Base-by-base conservation (phyloP, 176 grass and related monocot genomes). In the Coix lacrymajobi region DNA sequence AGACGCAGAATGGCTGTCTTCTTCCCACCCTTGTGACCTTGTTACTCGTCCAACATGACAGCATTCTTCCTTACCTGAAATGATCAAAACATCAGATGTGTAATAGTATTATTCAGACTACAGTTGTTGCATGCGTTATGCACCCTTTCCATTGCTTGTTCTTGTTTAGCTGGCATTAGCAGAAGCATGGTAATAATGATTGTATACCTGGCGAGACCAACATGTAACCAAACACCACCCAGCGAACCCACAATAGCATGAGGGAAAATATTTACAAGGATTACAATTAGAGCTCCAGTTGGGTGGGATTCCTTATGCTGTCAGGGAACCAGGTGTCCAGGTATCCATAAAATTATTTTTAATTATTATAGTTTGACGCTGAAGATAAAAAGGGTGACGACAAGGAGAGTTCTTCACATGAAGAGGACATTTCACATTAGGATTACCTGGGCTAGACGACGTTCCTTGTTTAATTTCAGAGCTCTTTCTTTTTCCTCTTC, bases 381-480 rank as follows among this genome's bases (percentile, higher is more conserved):
- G 4, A 81, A 16, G 48, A 37, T 66, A 54, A 67, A 44, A 17
- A 69, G 11, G 46, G 39, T 17, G 30, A 32, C 4, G 24, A 12
- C 15, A 83, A 80, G 24, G 10, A 41, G 17, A 4, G 11, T 29
- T 54, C 29, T 82, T 25, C 15, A 69, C 14, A 79, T 12, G 44
- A 51, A 63, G 32, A 22, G 3, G 19, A 19, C 15, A 54, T 43
- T 13, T 43, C 40, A 43, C 11, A 11, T 29, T 30, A 0, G 6
- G 14, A 39, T 17, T 90, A 98, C 92, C 92, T 90, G 88, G 43
- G 96, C 96, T 57, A 84, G 68, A 74, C 82, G 90, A 11, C 96
- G 92, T 51, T 95, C 90, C 87, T 86, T 98, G 52, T 98, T 95
- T 45, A 98, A 81, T 71, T 87, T 93, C 32, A 87, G 76, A 79